Evolutionary conservation across 768 basidiomycete genomes (phyloP).

Genomic region (Cyathus striatus): DNA sequence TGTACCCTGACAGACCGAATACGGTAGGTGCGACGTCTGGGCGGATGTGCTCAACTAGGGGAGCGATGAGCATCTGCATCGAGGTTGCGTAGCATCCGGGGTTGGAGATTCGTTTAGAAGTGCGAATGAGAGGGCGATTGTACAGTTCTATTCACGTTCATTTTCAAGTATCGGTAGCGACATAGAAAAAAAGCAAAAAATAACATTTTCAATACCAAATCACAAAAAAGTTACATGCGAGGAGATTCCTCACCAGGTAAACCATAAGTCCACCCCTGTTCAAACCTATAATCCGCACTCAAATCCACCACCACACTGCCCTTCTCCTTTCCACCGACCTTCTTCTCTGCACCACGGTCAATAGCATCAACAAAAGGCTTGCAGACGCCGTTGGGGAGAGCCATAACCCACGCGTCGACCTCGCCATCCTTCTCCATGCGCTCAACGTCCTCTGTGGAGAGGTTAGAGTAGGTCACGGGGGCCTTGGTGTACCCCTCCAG

Average conservation of each 20-base stretch:
- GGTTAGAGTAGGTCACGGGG: constrained; percentile 70
- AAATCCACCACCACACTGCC: constrained; percentile 87
- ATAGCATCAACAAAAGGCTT: constrained; percentile 97
- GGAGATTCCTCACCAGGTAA: constrained; percentile 80
- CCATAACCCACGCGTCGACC: constrained; percentile 99
- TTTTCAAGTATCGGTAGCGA: background rate
- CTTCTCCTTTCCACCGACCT: constrained; percentile 33
- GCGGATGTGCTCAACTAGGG: constrained; percentile 70
- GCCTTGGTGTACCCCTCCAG: constrained; percentile 81
- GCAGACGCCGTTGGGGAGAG: constrained; percentile 94
- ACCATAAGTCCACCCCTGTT: constrained; percentile 94
- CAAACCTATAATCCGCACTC: constrained; percentile 93
- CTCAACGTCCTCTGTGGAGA: constrained; percentile 75
- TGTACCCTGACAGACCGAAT: constrained; percentile 92
- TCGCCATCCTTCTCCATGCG: constrained; percentile 84
- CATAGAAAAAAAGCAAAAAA: constrained; percentile 15
- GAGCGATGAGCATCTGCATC: constrained; percentile 86
- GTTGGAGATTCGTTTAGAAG: constrained; percentile 87
- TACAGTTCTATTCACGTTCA: constrained; percentile 67
- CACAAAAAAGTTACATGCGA: background rate
- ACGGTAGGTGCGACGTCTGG: constrained; percentile 68
- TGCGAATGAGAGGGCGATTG: constrained; percentile 59
- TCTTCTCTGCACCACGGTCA: constrained; percentile 65
- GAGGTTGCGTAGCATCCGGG: constrained; percentile 98
- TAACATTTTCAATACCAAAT: too few relatives aligned